Evolutionary conservation across 1,284 basidiomycete genomes (phyloP), one percentile per base, ranked within the genome.

Genomic region (Ganoderma lucidum): DNA sequence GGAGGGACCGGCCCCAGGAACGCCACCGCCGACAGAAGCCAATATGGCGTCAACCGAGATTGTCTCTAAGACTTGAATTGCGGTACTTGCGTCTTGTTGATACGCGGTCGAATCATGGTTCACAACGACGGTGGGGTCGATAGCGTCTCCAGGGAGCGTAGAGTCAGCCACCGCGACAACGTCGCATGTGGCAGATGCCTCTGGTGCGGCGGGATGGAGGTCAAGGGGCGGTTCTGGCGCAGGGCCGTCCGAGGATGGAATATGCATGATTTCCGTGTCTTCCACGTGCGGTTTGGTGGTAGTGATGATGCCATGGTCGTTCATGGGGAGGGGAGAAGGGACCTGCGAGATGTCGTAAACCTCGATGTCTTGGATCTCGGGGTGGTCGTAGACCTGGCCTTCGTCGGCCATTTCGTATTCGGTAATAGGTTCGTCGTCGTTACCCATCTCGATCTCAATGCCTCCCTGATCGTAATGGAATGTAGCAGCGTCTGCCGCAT

Each of bases 341-440:
- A 70, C 76, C 59, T 79, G 80, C 35, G 86, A 84, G 51, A 81
- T 85, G 75, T 91, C 90, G 73, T 85, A 83, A 48, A 92, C 85
- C 74, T 93, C 90, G 59, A 92, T 83, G 77, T 93, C 80, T 70
- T 80, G 77, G 72, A 81, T 64, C 41, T 81, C 80, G 12, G 78
- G 79, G 67, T 83, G 76, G 70, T 66, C 61, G 63, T 79, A 78
- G 74, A 77, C 76, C 64, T 80, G 81, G 56, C 78, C 80, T 67
- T 85, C 86, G 73, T 90, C 90, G 23, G 83, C 84, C 92, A 93
- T 93, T 73, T 93, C 92, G 77, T 90, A 93, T 79, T 93, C 92
- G 58, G 82, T 80, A 69, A 85, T 84, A 39, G 83, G 82, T 32
- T 76, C 79, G 37, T 85, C 81, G 35, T 85, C 81, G 73, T 88